Evolutionary conservation across 306 rosid genomes (phyloP), one percentile per base, ranked within the genome.

Genomic region (Fragaria iinumae): DNA sequence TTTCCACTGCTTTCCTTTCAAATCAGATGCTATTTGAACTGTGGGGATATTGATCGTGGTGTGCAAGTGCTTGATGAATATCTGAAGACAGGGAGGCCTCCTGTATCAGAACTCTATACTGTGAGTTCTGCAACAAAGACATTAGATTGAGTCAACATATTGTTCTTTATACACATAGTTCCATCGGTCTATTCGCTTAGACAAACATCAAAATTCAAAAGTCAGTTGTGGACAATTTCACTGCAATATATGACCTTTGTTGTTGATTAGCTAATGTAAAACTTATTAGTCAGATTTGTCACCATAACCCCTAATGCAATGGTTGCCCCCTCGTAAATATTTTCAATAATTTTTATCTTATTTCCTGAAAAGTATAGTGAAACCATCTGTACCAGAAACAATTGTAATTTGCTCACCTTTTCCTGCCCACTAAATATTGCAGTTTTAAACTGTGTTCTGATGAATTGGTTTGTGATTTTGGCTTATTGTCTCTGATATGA

Each of bases 11-110:
- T 73, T 62, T 74, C 82, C 43, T 83, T 79, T 78, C 75, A 77
- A 41, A 79, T 76, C 86, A 95, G 97, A 91, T 89, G 97, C 83
- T 90, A 92, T 83, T 82, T 92, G 79, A 72, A 82, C 60, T 84
- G 89, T 34, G 96, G 98, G 76, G 90, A 91, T 73, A 84, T 95
- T 86, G 98, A 92, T 52, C 89, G 82, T 76, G 97, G 81, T 79
- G 85, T 72, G 76, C 83, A 83, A 77, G 49, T 76, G 44, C 87
- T 92, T 87, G 96, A 90, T 65, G 90, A 86, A 47, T 69, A 67
- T 85, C 57, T 72, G 75, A 87, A 57, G 21, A 74, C 88, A 21
- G 83, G 90, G 76, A 82, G 55, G 68, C 32, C 56, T 81, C 48
- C 79, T 48, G 80, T 85, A 59, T 32, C 39, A 0, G 98, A 95